phyloP scores from a whole-genome alignment of 306 rosid species.

The Chamaecrista fasciculata region DNA sequence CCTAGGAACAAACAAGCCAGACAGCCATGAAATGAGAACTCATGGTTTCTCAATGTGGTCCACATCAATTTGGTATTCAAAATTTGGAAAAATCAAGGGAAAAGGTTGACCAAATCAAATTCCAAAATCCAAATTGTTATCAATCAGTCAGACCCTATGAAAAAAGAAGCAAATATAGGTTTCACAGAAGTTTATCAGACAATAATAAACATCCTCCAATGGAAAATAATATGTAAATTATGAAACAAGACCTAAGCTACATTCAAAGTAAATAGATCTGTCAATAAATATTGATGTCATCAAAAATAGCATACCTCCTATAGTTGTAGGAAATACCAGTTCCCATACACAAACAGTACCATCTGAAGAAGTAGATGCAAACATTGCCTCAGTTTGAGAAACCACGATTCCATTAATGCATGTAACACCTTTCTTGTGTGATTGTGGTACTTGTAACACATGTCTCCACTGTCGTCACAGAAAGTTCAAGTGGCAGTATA shows the following conservation, averaged over 20 bases:
- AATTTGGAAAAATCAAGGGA: not conserved
- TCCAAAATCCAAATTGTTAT: not conserved
- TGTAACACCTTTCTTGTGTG: conserved; percentile 91
- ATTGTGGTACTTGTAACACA: conserved; percentile 63
- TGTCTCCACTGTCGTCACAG: conserved; percentile 66
- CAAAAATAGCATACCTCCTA: conserved; percentile 69
- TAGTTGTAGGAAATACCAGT: conserved; percentile 50
- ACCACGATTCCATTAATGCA: conserved; percentile 80
- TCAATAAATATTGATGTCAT: not conserved
- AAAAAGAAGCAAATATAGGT: not conserved
- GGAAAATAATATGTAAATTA: not conserved
- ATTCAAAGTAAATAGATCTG: conserved; percentile 8
- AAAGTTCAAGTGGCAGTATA: conserved; percentile 17
- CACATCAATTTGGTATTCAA: not conserved
- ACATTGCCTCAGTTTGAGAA: conserved; percentile 67
- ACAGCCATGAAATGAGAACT: not conserved
- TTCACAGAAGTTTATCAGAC: not conserved
- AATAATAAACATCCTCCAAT: not conserved
- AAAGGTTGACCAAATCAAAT: not conserved
- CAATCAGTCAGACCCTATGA: not conserved
- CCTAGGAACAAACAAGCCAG: not conserved
- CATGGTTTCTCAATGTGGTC: not conserved
- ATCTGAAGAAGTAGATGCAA: conserved; percentile 91
- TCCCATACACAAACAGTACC: conserved; percentile 67
- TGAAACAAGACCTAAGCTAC: not conserved